Conservation (phyloP, 1,139 yeast genomes). For the Geotrichum fermentans region DNA sequence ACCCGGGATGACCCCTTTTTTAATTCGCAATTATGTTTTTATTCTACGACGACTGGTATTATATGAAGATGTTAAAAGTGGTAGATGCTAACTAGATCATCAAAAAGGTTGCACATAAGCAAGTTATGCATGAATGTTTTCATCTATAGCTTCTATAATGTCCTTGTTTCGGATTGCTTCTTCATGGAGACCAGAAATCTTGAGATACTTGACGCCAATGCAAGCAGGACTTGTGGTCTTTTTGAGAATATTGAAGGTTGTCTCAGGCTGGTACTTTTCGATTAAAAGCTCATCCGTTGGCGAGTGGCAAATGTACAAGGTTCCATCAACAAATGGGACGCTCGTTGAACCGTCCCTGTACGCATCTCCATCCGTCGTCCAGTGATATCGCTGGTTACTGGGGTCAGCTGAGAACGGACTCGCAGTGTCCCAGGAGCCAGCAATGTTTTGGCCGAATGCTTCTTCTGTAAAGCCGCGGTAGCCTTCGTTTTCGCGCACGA, state of each 20-base stretch:
- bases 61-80: not conserved
- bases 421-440: constrained; percentile 31
- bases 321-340: constrained; percentile 17
- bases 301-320: constrained; percentile 37
- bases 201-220: constrained; percentile 14
- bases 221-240: constrained; percentile 4
- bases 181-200: constrained; percentile 35
- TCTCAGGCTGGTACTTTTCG: constrained; percentile 32
- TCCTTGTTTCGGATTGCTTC: constrained; percentile 24
- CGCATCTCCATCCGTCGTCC: constrained; percentile 8
- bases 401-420: constrained; percentile 26
- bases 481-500: constrained; percentile 45
- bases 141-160: constrained; percentile 17
- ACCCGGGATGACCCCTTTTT: constrained; percentile 21
- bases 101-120: not conserved
- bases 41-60: not conserved
- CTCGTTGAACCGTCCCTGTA: constrained; percentile 1
- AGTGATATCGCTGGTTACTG: constrained; percentile 5
- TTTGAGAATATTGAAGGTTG: constrained; percentile 27
- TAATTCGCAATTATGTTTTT: not conserved
- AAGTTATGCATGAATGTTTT: constrained; percentile 7
- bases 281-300: constrained; percentile 38
- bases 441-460: constrained; percentile 42
- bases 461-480: constrained; percentile 43
- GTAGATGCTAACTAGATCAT: not conserved